A percentile compares a stretch with the other conserved stretches of the same genome.
Evolutionary conservation across 768 basidiomycete genomes (phyloP).

Genomic region (Porpolomopsis calyptriformis): DNA sequence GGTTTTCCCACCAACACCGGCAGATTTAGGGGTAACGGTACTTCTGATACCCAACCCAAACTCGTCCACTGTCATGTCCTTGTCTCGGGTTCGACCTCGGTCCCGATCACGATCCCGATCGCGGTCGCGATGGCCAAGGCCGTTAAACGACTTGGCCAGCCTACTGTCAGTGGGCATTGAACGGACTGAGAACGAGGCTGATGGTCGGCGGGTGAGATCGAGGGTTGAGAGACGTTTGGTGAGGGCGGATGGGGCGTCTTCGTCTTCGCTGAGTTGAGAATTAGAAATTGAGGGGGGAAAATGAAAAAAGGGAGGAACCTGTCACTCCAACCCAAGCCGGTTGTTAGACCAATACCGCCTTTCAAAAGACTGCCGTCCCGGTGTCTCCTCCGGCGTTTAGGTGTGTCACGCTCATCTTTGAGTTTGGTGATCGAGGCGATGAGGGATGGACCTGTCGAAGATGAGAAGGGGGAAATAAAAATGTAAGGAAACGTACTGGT

Average conservation of each 20-base stretch:
- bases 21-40: not conserved
- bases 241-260: conserved; percentile 59
- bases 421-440: conserved; percentile 29
- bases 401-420: conserved; percentile 51
- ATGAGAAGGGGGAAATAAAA: conserved; percentile 5
- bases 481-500: conserved; percentile 19
- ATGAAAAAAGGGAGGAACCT: conserved; percentile 36
- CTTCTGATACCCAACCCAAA: not conserved
- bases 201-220: conserved; percentile 38
- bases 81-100: no score
- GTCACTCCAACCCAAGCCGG: conserved; percentile 67
- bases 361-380: conserved; percentile 47
- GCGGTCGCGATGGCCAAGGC: not conserved
- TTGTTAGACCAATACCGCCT: conserved; percentile 61
- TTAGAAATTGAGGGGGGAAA: not conserved
- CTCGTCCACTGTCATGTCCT: not conserved
- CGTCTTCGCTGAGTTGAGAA: conserved; percentile 44
- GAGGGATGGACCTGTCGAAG: conserved; percentile 3
- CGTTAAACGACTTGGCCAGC: not conserved
- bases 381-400: conserved; percentile 44
- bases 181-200: conserved; percentile 29
- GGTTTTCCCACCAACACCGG: not conserved
- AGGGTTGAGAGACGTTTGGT: conserved; percentile 53
- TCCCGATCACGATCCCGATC: conserved; percentile 2
- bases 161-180: conserved; percentile 8